phyloP scores from a whole-genome alignment of 2,329 filamentous ascomycete genomes.

The Blastomyces emzantsi region DNA sequence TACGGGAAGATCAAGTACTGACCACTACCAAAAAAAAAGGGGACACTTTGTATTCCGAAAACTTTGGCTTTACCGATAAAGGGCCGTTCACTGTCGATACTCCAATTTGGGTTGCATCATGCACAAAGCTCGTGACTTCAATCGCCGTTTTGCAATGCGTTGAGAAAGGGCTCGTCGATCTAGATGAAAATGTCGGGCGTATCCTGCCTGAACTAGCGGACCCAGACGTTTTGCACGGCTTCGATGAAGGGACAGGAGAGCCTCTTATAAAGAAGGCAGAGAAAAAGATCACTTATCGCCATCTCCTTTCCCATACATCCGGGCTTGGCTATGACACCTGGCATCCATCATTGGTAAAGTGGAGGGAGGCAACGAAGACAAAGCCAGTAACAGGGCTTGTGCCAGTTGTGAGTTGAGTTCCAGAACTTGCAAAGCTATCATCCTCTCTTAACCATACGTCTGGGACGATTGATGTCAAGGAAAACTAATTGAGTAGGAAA shows the following conservation, averaged over 20 bases:
- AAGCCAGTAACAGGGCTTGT: slow-evolving; percentile 18
- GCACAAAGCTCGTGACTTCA: slow-evolving; percentile 39
- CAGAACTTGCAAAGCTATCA: too few relatives aligned
- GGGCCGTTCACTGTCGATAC: slow-evolving; percentile 5
- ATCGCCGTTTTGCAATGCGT: slow-evolving; percentile 46
- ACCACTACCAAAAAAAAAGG: slow-evolving; percentile 5
- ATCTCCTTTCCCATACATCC: slow-evolving; percentile 9
- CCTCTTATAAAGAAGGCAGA: slow-evolving; percentile 9
- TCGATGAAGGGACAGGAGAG: slow-evolving; percentile 25
- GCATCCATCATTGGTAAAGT: neutral
- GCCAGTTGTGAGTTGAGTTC: slow-evolving; percentile 31
- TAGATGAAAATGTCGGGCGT: slow-evolving; percentile 38
- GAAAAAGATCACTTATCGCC: slow-evolving; percentile 8
- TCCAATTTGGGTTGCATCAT: slow-evolving; percentile 18
- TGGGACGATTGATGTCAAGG: neutral
- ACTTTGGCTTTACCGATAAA: neutral
- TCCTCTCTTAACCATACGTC: slow-evolving; percentile 5
- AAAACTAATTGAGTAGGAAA: slow-evolving; percentile 7
- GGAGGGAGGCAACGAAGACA: neutral
- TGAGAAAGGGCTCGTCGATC: slow-evolving; percentile 40
- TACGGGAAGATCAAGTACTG: neutral
- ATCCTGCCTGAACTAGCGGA: slow-evolving; percentile 41
- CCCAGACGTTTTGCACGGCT: slow-evolving; percentile 41
- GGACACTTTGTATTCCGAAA: slow-evolving; percentile 5
- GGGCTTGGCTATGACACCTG: slow-evolving; percentile 9